These are phyloP conservation scores for Zygosaccharomyces sapae DNA, from an alignment of 1,139 yeast genomes.

Conservation along the genomic window DNA sequence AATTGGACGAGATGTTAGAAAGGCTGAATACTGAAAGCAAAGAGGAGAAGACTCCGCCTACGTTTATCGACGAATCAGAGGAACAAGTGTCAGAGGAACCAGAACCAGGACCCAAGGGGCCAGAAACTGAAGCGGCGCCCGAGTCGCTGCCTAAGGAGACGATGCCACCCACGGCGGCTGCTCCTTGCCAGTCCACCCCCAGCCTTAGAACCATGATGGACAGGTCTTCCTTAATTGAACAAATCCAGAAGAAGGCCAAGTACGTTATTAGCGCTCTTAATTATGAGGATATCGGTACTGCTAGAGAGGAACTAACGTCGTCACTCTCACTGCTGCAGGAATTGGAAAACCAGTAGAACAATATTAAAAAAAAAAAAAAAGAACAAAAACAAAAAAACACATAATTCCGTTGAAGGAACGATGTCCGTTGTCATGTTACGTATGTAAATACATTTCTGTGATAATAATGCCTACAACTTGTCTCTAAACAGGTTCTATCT, in stretches of 20 bases:
- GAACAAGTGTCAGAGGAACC: neutral
- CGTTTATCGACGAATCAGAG: constrained; percentile 1
- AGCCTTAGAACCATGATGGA: constrained; percentile 29
- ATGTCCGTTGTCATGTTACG: constrained; percentile 2
- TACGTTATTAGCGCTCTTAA: constrained; percentile 92
- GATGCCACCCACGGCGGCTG: neutral
- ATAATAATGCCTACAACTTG: constrained; percentile 6
- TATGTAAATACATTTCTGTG: constrained; percentile 4
- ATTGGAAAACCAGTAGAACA: constrained; percentile 29
- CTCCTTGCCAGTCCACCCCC: constrained; percentile 6
- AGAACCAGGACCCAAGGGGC: neutral
- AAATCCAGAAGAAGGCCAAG: constrained; percentile 81
- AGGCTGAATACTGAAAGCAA: constrained; percentile 10
- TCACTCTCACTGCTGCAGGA: constrained; percentile 51
- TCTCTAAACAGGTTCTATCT: neutral
- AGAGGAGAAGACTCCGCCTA: constrained; percentile 3
- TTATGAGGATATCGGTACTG: constrained; percentile 83
- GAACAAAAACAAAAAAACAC: neutral
- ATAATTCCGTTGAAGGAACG: constrained; percentile 18
- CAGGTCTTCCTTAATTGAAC: constrained; percentile 30
- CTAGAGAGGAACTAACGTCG: constrained; percentile 62
- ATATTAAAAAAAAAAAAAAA: neutral
- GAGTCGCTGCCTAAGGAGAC: neutral
- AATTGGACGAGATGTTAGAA: constrained; percentile 12
- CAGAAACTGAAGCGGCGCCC: neutral